Base-by-base conservation (phyloP, 257 asterid genomes). In the Thymus mandschuricus region DNA sequence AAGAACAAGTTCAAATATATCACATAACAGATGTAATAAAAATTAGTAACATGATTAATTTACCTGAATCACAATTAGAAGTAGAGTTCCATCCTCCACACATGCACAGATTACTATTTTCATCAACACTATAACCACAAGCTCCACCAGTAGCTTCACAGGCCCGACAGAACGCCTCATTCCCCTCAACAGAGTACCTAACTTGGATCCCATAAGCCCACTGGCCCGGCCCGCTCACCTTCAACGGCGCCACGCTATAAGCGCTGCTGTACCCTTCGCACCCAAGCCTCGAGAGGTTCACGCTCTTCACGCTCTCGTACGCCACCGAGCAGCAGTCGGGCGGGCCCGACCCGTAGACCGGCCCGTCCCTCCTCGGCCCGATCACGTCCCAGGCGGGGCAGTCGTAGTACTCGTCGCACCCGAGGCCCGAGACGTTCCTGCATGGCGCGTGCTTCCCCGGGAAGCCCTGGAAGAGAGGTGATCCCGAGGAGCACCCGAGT, bases 241-340 rank as follows among this genome's bases (percentile, higher is more conserved):
- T 78, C 79, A 94, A 15, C 1, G 97, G 97, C 3, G 99, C 99
- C 70, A 85, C 60, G 75, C 91, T 91, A 50, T 91, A 94, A 0
- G 97, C 97, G 56, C 99, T 94, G 74, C 97, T 94, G 49, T 94
- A 94, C 1, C 97, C 99, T 80, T 94, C 91, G 71, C 99, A 94
- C 9, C 84, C 91, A 0, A 94, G 92, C 78, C 83, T 80, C 0
- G 89, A 85, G 38, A 94, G 90, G 58, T 94, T 94, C 84, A 91
- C 89, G 59, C 77, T 87, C 77, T 80, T 85, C 0, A 87, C 43
- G 0, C 79, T 78, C 76, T 82, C 96, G 56, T 69, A 91, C 2
- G 88, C 71, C 82, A 88, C 70, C 0, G 96, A 85, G 33, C 98
- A 94, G 63, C 98, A 94, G 41, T 85, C 95, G 0, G 95, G 96